A percentile compares a stretch with the other conserved stretches of the same genome.
Conservation (phyloP, 345 rosid genomes). For the Murraya paniculata region DNA sequence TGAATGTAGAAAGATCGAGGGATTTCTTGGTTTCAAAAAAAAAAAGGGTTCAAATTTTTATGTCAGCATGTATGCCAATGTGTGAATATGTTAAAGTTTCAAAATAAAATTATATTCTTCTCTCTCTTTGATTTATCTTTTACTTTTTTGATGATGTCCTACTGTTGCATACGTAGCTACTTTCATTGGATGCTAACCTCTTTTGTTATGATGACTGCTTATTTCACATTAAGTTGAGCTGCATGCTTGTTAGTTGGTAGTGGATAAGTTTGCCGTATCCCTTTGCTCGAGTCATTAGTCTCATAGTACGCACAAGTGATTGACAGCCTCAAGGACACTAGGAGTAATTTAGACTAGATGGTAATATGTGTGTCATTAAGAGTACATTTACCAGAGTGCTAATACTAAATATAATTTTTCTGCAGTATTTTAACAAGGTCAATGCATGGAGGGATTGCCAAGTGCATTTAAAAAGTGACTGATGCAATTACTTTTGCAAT, state of each 20-base stretch:
- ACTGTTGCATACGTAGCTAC: neutral
- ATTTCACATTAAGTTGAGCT: neutral
- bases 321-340: slow-evolving; percentile 13
- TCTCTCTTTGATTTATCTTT: neutral
- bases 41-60: neutral
- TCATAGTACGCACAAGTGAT: neutral
- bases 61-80: neutral
- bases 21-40: neutral
- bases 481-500: slow-evolving; percentile 34
- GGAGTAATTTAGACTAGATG: slow-evolving; percentile 16
- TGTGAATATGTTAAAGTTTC: neutral
- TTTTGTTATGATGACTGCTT: neutral
- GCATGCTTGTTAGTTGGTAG: neutral
- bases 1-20: neutral
- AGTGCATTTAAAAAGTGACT: slow-evolving; percentile 33
- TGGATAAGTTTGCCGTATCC: neutral
- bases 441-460: slow-evolving; percentile 34
- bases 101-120: neutral
- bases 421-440: slow-evolving; percentile 40
- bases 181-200: neutral
- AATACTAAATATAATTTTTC: slow-evolving; percentile 37
- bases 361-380: slow-evolving; percentile 21
- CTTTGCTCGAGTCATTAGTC: slow-evolving; percentile 11
- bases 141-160: neutral
- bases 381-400: slow-evolving; percentile 37